Evolutionary conservation across 257 asterid species (phyloP).

Genomic region (Gardenia jasminoides): DNA sequence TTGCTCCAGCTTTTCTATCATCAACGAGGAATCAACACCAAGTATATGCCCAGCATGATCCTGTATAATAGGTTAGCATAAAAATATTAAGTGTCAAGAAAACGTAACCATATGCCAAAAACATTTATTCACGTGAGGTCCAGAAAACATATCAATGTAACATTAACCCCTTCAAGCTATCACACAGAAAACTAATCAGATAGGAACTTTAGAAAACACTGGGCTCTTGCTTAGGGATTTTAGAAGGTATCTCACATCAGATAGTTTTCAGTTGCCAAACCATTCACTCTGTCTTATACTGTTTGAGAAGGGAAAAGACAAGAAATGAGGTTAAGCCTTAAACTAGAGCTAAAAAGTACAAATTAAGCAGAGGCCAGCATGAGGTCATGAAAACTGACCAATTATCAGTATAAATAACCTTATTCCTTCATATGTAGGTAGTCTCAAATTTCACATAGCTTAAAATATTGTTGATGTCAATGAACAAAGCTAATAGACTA

Average conservation of each 20-base stretch:
- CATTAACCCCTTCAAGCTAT: not conserved
- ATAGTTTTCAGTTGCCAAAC: not conserved
- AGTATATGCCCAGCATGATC: conserved; percentile 98
- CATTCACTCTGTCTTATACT: not conserved
- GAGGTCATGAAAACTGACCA: not conserved
- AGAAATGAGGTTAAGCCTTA: not conserved
- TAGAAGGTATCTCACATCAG: not conserved
- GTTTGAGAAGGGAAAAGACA: not conserved
- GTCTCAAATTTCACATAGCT: not conserved
- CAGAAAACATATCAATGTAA: not conserved
- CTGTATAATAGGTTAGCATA: conserved; percentile 34
- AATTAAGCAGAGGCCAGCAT: not conserved
- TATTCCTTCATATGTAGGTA: not conserved
- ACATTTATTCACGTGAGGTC: not conserved
- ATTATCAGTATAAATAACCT: not conserved
- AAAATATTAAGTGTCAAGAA: no score
- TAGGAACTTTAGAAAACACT: not conserved
- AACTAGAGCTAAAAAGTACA: not conserved
- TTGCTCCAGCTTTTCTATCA: conserved; percentile 84
- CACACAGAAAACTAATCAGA: not conserved
- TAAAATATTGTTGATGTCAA: not conserved
- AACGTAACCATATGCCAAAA: not conserved
- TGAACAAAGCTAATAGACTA: not conserved
- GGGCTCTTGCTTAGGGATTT: not conserved
- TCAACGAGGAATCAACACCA: conserved; percentile 84